Conservation (phyloP, 768 basidiomycete genomes). For the Leucosporidium scottii region DNA sequence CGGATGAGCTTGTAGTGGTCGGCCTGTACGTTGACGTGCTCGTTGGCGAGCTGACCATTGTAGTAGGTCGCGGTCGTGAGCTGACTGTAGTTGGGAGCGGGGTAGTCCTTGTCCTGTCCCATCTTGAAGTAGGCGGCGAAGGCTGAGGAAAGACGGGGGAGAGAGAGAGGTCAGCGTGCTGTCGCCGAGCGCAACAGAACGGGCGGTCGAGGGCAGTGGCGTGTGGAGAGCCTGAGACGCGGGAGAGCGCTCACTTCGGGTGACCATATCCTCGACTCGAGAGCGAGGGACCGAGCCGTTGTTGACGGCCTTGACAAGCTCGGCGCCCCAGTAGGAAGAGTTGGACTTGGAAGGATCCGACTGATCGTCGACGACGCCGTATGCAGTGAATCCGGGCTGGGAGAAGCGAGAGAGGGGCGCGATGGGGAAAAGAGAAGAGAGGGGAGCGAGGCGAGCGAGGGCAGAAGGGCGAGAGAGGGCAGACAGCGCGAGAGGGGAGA, state of each 20-base stretch:
- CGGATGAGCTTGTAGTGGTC: constrained; percentile 63
- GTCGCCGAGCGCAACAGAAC: too few relatives aligned
- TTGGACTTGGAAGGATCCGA: constrained; percentile 4
- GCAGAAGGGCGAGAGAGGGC: too few relatives aligned
- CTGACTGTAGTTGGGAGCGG: constrained; percentile 62
- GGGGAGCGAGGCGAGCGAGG: too few relatives aligned
- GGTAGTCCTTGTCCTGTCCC: constrained; percentile 55
- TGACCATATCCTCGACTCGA: constrained; percentile 62
- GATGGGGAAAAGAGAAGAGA: background rate
- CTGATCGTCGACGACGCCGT: constrained; percentile 4
- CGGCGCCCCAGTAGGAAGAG: constrained; percentile 21
- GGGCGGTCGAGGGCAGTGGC: too few relatives aligned
- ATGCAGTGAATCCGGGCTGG: background rate
- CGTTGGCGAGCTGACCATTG: constrained; percentile 52
- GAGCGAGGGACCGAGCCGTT: constrained; percentile 63
- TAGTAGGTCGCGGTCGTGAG: constrained; percentile 28
- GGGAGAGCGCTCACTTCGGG: constrained; percentile 41
- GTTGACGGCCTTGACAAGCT: constrained; percentile 49
- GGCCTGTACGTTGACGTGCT: constrained; percentile 57
- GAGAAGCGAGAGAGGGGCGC: background rate
- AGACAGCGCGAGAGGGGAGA: too few relatives aligned
- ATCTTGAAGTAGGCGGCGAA: constrained; percentile 48
- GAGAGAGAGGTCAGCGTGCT: too few relatives aligned
- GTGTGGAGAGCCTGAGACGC: too few relatives aligned
- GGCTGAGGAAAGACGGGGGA: too few relatives aligned